Percentiles rank a stretch among this genome's conserved stretches.
Conservation (phyloP, 2,329 filamentous ascomycete genomes). For the Calonectria pseudoturangicola region DNA sequence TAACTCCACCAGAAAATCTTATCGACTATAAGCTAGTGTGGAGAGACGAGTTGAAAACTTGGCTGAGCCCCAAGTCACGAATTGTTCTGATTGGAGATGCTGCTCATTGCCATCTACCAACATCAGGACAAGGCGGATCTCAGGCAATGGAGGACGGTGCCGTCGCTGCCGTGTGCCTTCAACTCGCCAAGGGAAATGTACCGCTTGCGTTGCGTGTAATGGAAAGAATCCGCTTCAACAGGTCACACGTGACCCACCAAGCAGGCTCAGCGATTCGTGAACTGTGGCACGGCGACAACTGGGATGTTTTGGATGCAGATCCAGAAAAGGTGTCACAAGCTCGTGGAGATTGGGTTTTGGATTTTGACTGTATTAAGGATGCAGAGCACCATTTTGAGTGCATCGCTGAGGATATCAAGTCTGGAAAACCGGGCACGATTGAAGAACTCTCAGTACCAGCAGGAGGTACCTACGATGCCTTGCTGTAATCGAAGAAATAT, state of each 20-base stretch:
- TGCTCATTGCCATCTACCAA: conserved; percentile 47
- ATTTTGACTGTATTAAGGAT: conserved; percentile 21
- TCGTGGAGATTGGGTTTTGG: conserved; percentile 25
- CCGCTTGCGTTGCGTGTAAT: conserved; percentile 9
- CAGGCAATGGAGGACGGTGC: conserved; percentile 49
- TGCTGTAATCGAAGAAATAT: neutral
- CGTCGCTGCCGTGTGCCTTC: conserved; percentile 40
- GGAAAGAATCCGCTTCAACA: conserved; percentile 33
- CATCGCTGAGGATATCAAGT: conserved; percentile 14
- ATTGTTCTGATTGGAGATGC: conserved; percentile 46
- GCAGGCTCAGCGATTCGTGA: conserved; percentile 15
- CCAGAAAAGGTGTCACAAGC: conserved; percentile 21
- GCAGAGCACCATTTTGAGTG: conserved; percentile 4
- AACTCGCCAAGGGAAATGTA: conserved; percentile 35
- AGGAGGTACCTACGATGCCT: conserved; percentile 17
- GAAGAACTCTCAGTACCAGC: conserved; percentile 28
- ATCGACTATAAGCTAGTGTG: conserved; percentile 48
- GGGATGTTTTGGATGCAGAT: conserved; percentile 21
- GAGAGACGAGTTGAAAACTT: conserved; percentile 44
- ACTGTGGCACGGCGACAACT: conserved; percentile 23
- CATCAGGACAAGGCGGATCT: conserved; percentile 46
- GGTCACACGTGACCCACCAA: conserved; percentile 30
- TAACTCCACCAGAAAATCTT: conserved; percentile 37
- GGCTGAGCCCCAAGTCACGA: conserved; percentile 36
- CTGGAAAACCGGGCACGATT: conserved; percentile 14